Base-by-base conservation (phyloP, 1,284 basidiomycete genomes). In the Rhodotorula sp. region DNA sequence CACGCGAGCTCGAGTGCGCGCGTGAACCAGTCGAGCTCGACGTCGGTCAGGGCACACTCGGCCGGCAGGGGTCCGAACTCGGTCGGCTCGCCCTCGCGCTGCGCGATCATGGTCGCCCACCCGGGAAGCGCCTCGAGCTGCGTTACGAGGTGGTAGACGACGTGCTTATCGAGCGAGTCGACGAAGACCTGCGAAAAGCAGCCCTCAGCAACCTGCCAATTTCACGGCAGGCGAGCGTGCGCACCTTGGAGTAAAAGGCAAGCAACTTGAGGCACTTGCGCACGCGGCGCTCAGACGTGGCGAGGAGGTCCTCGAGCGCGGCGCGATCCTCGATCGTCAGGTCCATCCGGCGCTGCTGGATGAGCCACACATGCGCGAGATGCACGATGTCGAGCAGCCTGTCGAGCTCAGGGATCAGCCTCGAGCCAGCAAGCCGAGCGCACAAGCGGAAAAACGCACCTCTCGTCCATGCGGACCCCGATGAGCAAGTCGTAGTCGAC, bases 401-500 rank as follows among this genome's bases (percentile, higher is more conserved):
- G 34, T 34, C 2, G 34, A 34, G 34, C 34, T 34, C 5, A 5
- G 3, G 34, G 34, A 5, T 34, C 34, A 34, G 34, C 34, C 34
- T 34, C 34, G 5, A 34, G 34, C 34, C 34, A 34, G n/a, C 34
- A 34, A 34, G 34, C 34, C 34, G 34, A 34, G 34, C 34, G 34
- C 34, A 34, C 3, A 34, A 5, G 34, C 34, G 2, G 34, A 34
- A 5, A 34, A 34, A 34, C 34, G 34, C 34, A 34, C 57, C 70
- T 53, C 57, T 67, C 67, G 57, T 72, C 72, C 70, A 76, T 70
- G 3, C 74, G 63, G 10, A 76, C 70, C 27, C 58, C 63, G 64
- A 76, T 74, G n/a, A 76, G 61, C 4, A 74, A 66, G 49, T 76
- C 74, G 60, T 72, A 71, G 46, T 74, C 66, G 45, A 74, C 61